A percentile compares a stretch with the other conserved stretches of the same genome.
These are phyloP conservation scores for Penicillium concentricum DNA, from an alignment of 2,329 filamentous ascomycete genomes.

Conservation along the genomic window DNA sequence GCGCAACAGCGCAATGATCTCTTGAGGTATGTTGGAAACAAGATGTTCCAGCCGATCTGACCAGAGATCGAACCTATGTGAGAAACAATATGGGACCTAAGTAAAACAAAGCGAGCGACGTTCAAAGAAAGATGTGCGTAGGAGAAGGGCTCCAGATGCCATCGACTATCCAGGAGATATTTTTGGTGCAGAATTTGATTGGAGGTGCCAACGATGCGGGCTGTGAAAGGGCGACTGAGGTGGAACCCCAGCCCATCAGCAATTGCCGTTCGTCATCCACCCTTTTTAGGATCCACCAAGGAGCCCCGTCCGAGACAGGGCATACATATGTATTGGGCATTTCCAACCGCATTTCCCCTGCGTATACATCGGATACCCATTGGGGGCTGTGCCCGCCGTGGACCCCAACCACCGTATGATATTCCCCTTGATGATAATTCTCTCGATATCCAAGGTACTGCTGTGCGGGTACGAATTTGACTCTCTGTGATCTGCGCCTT, in stretches of 20 bases:
- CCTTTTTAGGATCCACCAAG: constrained; percentile 13
- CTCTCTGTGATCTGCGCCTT: constrained; percentile 7
- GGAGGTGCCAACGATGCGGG: constrained; percentile 15
- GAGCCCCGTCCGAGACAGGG: neutral
- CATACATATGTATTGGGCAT: neutral
- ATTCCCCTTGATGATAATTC: neutral
- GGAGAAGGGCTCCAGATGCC: neutral
- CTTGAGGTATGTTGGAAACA: neutral
- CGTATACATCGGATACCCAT: neutral
- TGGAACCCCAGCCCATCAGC: constrained; percentile 9
- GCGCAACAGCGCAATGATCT: neutral
- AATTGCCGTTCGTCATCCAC: constrained; percentile 20
- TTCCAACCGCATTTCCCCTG: constrained; percentile 4
- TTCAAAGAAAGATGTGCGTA: constrained; percentile 1
- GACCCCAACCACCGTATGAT: neutral
- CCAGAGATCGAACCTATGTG: constrained; percentile 1
- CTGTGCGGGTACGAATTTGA: constrained; percentile 4
- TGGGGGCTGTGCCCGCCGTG: neutral
- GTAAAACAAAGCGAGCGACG: neutral
- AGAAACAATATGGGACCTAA: neutral
- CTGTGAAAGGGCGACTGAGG: constrained; percentile 16
- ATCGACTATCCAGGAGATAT: constrained; percentile 21
- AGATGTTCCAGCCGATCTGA: neutral
- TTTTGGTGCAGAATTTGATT: constrained; percentile 26
- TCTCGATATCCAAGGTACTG: neutral